Evolutionary conservation across 306 rosid species (phyloP), one percentile per base, ranked within the genome.

Genomic region (Cyamopsis tetragonoloba): DNA sequence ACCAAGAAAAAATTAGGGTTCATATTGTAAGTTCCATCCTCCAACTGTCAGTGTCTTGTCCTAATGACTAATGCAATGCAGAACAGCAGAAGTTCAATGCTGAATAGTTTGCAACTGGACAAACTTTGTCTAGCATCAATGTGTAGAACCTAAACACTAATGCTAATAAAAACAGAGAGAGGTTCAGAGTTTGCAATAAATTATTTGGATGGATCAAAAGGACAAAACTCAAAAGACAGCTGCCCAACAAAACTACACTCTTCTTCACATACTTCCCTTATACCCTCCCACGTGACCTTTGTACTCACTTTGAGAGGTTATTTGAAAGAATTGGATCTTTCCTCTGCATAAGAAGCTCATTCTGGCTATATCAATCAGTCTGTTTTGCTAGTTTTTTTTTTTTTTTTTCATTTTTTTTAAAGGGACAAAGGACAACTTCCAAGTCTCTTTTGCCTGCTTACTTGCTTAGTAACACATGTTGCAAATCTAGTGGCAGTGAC

Each of bases 211-310:
- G 73, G 50, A 78, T 71, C 49, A 44, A 76, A 75, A 77, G 76
- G 72, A 83, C 81, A 83, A 34, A 31, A 64, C 80, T 54, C 72
- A 77, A 77, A 57, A 41, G 80, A 79, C 80, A 77, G 70, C 69
- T 77, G 76, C 81, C 77, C 77, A 77, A 79, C 85, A 83, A 73
- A 71, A 64, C 57, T 62, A 35, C 44, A 41, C 64, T 48, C 70
- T 66, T 62, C 38, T 42, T 68, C 23, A 28, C 68, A 43, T 41
- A 26, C 37, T 51, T 9, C 4, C 1, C 34, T 24, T 18, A 53
- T 66, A 71, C 49, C 66, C 31, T 64, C 55, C 72, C 80, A 73
- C 70, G 73, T 81, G 80, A 46, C 66, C 31, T 43, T n/a, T 78
- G 81, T 68, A 56, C 56, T 74, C 58, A 60, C 62, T 78, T 56